These are phyloP conservation scores for Amanita jacksonii DNA, from an alignment of 768 basidiomycete genomes.

Conservation along the genomic window DNA sequence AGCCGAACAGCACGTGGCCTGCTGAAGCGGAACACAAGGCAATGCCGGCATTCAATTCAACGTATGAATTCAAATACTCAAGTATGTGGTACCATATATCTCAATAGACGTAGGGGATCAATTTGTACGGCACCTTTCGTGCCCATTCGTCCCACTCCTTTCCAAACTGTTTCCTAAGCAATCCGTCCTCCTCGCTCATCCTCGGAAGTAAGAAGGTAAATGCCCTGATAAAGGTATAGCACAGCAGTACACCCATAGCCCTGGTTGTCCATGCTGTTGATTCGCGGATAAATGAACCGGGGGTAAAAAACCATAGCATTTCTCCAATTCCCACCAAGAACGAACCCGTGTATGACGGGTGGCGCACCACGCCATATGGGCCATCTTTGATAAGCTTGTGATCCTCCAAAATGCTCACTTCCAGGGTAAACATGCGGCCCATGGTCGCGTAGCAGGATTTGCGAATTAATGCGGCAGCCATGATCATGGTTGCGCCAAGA, in stretches of 20 bases:
- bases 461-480: constrained; percentile 23
- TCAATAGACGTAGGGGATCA: constrained; percentile 22
- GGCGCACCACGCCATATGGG: constrained; percentile 24
- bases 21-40: no score
- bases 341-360: constrained; percentile 23
- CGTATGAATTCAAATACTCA: no score
- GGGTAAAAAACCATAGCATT: not conserved
- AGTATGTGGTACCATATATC: no score
- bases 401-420: constrained; percentile 20
- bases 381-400: constrained; percentile 22
- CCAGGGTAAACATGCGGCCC: constrained; percentile 30
- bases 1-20: no score
- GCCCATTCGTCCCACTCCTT: constrained; percentile 24
- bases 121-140: constrained; percentile 15
- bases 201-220: not conserved
- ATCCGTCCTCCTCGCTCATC: constrained; percentile 21
- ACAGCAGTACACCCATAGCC: not conserved
- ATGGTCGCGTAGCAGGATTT: constrained; percentile 26
- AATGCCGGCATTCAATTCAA: no score
- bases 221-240: not conserved
- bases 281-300: not conserved
- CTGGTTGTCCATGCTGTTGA: not conserved
- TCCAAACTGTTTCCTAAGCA: constrained; percentile 20
- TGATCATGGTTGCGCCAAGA: constrained; percentile 9
- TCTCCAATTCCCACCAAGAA: not conserved